Evolutionary conservation across 306 rosid species (phyloP).

Genomic region (Inga laurina): DNA sequence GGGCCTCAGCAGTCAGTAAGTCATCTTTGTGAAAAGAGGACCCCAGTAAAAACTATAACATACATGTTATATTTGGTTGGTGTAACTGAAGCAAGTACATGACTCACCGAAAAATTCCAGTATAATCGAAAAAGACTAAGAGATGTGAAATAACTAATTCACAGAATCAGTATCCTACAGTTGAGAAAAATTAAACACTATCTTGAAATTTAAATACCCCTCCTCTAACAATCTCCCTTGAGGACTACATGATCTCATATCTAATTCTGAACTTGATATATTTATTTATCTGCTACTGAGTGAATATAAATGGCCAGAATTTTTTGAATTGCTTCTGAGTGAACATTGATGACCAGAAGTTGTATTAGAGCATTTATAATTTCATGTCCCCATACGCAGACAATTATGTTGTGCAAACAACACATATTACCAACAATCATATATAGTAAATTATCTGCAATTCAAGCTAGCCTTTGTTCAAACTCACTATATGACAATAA

Average conservation of each 20-base stretch:
- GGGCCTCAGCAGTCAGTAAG: not conserved
- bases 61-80: not conserved
- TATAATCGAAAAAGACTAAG: not conserved
- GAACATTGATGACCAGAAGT: not conserved
- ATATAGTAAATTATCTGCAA: too few species aligned
- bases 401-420: not conserved
- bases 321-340: not conserved
- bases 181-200: not conserved
- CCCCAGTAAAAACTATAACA: not conserved
- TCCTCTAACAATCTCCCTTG: not conserved
- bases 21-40: not conserved
- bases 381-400: not conserved
- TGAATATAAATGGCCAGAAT: not conserved
- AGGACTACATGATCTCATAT: not conserved
- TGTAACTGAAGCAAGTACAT: conserved; percentile 7
- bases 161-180: not conserved
- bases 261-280: not conserved
- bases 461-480: not conserved
- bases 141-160: not conserved
- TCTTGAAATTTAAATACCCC: not conserved
- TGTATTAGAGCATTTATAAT: not conserved
- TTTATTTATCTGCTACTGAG: not conserved
- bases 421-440: not conserved
- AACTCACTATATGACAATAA: not conserved
- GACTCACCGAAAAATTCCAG: not conserved